Base-by-base conservation (phyloP, 2,329 filamentous ascomycete genomes). In the Ascochyta pisi region DNA sequence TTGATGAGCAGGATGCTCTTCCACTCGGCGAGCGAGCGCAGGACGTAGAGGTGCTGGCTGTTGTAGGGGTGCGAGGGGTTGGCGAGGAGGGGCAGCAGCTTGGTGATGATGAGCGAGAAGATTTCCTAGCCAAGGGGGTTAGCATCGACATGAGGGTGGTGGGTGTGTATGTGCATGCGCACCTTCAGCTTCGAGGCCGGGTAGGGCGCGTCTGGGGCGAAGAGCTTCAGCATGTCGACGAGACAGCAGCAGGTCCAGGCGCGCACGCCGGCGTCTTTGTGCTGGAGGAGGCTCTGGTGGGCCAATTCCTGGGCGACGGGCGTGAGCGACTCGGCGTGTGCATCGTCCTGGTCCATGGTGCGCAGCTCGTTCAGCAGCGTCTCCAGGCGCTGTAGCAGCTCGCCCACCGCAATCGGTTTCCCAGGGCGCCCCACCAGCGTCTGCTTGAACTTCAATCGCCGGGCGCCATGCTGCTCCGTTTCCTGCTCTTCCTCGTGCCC, bases 191-290 rank as follows among this genome's bases (percentile, higher is more conserved):
- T 93, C 57, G 90, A 87, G 37, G 86, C 87, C 23, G 92, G 96
- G 77, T 96, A 98, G 16, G 95, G 95, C 73, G 95, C 95, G 82
- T 98, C 89, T 0, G 95, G 95, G 26, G 95, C 95, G 77, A 92
- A 96, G 54, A 99, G 84, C 67, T 91, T 89, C 73, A 99, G 85
- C 65, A 99, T 90, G 74, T 99, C 95, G 50, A 97, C 92, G 58
- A 98, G 82, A 74, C 93, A 98, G 70, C 91, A 91, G 39, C 92
- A 88, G 29, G 91, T 86, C 81, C 90, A 96, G 24, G 95, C 94
- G 76, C 90, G 89, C 62, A 99, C 92, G 52, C 95, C 95, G 63
- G 89, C 90, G 76, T 99, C 95, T 79, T 96, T 96, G 78, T 99
- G 95, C 57, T 86, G 86, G 42, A 99, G 79, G 23, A 99, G 82